A percentile compares a stretch with the other conserved stretches of the same genome.
Evolutionary conservation across 129 eudicot species (phyloP).

Genomic region (Chrysanthemum lavandulifolium): DNA sequence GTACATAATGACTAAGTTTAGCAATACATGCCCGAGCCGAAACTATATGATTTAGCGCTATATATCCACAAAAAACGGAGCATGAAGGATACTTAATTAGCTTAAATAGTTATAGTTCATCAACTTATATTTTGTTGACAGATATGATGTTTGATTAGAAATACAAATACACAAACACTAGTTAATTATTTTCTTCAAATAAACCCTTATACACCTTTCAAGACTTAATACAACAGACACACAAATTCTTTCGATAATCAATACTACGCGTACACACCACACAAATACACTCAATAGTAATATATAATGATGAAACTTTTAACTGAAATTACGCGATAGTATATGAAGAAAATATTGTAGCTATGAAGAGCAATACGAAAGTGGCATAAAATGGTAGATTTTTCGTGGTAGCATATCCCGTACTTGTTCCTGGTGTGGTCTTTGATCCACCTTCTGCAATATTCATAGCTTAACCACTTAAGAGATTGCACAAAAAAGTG

Average conservation of each 20-base stretch:
- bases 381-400: constrained; percentile 16
- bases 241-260: constrained; percentile 7
- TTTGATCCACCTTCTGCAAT: constrained; percentile 26
- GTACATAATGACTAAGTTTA: too few relatives aligned
- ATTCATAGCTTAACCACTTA: neutral
- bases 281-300: constrained; percentile 1
- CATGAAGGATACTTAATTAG: too few relatives aligned
- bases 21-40: too few relatives aligned
- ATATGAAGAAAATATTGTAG: constrained; percentile 6
- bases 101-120: too few relatives aligned
- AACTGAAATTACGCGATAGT: neutral
- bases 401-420: neutral
- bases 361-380: constrained; percentile 13
- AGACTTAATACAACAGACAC: neutral
- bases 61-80: too few relatives aligned
- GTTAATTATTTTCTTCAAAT: neutral
- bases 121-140: neutral
- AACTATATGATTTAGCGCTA: constrained; percentile 9
- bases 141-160: neutral
- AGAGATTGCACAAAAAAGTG: neutral
- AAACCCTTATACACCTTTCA: neutral
- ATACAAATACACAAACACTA: neutral
- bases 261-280: constrained; percentile 19
- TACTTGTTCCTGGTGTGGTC: constrained; percentile 30
- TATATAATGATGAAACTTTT: neutral